Base-by-base conservation (phyloP, 2,329 filamentous ascomycete genomes). In the Ceratocystis huliohia region DNA sequence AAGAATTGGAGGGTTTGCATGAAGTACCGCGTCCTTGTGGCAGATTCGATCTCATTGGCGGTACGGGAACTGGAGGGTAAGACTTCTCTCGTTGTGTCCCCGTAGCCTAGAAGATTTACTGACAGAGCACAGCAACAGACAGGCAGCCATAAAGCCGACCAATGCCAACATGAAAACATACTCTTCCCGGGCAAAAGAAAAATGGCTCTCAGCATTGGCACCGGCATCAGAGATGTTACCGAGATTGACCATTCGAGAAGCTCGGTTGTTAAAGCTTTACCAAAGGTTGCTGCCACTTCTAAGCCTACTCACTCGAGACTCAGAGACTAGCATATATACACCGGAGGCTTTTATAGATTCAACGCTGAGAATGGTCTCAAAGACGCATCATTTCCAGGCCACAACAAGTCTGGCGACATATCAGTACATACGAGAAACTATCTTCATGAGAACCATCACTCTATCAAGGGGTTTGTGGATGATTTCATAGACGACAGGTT, bases 11-110 rank as follows among this genome's bases (percentile, higher is more conserved):
- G 10, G 63, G 69, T 10, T 69, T 71, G 2, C 20, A 65, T 20
- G 46, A 70, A 28, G 33, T 69, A 2, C 72, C 71, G 3, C 69
- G 48, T 44, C 73, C 72, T 25, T 71, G 71, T 61, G 71, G 73
- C 22, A 65, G 69, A 41, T 74, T 73, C 63, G 70, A 74, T 25
- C 65, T 74, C n/a, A 72, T 74, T 56, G 73, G 72, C 50, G 73
- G 72, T 22, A 74, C 72, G 25, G 72, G 72, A 63, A 73, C 73
- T 1, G 71, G 73, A 56, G 71, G 72, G 71, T 72, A 64, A 20
- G 66, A 33, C 13, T 13, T 30, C 0, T 1, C 45, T n/a, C 1
- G 30, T 17, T 28, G 22, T 53, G 5, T 30, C 28, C 28, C 28
- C 5, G 5, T n/a, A 17, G 17, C 28, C 28, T 1, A 5, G 28